Conservation (phyloP, 495 filamentous ascomycete genomes). For the Penicillium canariense region DNA sequence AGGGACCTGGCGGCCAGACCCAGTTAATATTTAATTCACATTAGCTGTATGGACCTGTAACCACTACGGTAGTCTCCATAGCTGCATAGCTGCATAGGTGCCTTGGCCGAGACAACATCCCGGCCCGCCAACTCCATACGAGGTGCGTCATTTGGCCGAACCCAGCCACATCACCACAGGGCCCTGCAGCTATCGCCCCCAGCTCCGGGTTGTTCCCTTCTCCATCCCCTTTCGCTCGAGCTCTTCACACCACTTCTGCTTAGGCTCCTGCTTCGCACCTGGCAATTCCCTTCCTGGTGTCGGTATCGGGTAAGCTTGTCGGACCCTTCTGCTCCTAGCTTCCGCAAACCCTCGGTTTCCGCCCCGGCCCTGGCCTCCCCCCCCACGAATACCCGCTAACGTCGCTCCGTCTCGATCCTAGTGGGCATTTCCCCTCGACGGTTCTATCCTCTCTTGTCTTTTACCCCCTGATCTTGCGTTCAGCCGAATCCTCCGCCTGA, state of each 20-base stretch:
- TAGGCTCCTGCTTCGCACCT: background rate
- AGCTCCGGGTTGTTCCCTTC: conserved; percentile 17
- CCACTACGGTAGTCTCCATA: too few species aligned
- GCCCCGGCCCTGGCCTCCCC: background rate
- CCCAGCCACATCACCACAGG: conserved; percentile 17
- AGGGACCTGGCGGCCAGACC: background rate
- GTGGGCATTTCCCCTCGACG: conserved; percentile 9
- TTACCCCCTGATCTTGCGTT: background rate
- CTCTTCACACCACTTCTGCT: background rate
- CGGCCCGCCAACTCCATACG: conserved; percentile 2
- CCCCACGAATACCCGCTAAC: conserved; percentile 11
- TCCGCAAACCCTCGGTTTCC: background rate
- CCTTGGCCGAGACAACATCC: background rate
- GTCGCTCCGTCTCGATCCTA: background rate
- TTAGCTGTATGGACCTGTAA: background rate
- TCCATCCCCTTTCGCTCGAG: background rate
- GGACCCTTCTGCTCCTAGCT: background rate
- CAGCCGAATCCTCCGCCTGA: background rate
- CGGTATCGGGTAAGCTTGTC: background rate
- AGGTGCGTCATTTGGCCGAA: conserved; percentile 21
- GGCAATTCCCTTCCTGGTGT: background rate
- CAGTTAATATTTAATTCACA: background rate
- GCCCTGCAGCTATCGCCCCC: background rate
- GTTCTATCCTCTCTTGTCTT: background rate
- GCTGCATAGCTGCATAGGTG: background rate